These are phyloP conservation scores for Halenospora varia DNA, from an alignment of 495 filamentous ascomycete genomes.

Conservation along the genomic window DNA sequence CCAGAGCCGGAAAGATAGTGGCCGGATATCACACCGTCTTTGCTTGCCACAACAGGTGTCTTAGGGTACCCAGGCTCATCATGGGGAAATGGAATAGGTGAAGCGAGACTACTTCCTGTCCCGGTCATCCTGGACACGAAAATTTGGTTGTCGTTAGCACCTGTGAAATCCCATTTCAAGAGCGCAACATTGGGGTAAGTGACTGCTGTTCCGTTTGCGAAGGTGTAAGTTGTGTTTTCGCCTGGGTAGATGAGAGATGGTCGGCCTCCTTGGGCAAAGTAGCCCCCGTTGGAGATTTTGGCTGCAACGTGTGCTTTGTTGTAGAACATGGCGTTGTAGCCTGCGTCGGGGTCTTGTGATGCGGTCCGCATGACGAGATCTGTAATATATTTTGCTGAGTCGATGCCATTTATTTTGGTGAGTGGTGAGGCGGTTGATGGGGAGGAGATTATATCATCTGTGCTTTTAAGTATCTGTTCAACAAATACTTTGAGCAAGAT, in stretches of 20 bases:
- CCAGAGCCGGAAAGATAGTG: not conserved
- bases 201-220: conserved; percentile 32
- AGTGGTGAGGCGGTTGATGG: conserved; percentile 5
- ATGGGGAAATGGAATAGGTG: not conserved
- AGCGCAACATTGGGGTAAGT: conserved; percentile 30
- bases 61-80: not conserved
- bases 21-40: conserved; percentile 36
- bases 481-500: conserved; percentile 13
- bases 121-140: conserved; percentile 22
- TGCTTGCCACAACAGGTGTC: not conserved
- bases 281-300: not conserved
- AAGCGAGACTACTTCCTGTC: conserved; percentile 2
- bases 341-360: conserved; percentile 34
- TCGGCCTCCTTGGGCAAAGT: not conserved
- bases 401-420: conserved; percentile 6
- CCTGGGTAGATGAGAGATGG: conserved; percentile 32
- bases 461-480: not conserved
- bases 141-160: conserved; percentile 6
- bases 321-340: conserved; percentile 38
- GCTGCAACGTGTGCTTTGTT: not conserved
- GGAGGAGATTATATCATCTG: conserved; percentile 6
- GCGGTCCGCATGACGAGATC: not conserved
- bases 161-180: conserved; percentile 22
- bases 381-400: conserved; percentile 1
- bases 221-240: conserved; percentile 30